phyloP scores from a whole-genome alignment of 108 stramenopile species.

The Pseudonitzschia multistriata region DNA sequence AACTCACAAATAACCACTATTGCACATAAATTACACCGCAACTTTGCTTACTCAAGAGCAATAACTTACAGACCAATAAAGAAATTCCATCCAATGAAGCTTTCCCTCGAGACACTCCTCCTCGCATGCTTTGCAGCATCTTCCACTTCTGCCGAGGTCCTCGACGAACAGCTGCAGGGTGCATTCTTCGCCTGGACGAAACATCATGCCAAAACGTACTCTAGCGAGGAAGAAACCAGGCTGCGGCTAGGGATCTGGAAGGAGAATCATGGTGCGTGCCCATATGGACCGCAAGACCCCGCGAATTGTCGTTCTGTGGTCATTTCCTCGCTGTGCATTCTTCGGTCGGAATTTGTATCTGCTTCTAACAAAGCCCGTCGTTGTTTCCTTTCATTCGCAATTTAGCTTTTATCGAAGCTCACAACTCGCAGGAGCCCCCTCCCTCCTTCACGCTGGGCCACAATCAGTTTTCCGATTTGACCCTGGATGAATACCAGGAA shows the following conservation, averaged over 20 bases:
- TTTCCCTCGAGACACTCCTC: neutral
- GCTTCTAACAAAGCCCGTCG: too few species aligned
- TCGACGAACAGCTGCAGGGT: neutral
- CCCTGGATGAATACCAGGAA: conserved; percentile 71
- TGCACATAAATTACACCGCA: too few species aligned
- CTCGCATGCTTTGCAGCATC: neutral
- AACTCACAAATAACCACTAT: too few species aligned
- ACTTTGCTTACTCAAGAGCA: neutral
- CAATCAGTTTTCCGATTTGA: conserved; percentile 87
- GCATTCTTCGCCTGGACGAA: conserved; percentile 32
- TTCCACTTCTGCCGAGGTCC: neutral
- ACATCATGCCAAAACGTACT: conserved; percentile 24
- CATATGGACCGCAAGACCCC: neutral
- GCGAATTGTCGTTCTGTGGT: conserved; percentile 8
- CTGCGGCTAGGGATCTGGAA: conserved; percentile 48
- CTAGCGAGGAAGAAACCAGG: conserved; percentile 15
- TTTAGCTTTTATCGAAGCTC: conserved; percentile 72
- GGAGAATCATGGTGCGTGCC: conserved; percentile 68
- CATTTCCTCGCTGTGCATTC: too few species aligned
- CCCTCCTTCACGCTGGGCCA: conserved; percentile 70
- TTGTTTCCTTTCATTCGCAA: neutral
- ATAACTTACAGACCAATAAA: neutral
- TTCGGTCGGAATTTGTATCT: too few species aligned
- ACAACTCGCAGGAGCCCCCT: conserved; percentile 61
- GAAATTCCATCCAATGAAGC: neutral